A percentile compares a stretch with the other conserved stretches of the same genome.
phyloP scores from a whole-genome alignment of 2,329 filamentous ascomycete genomes.

The Colletotrichum noveboracense region DNA sequence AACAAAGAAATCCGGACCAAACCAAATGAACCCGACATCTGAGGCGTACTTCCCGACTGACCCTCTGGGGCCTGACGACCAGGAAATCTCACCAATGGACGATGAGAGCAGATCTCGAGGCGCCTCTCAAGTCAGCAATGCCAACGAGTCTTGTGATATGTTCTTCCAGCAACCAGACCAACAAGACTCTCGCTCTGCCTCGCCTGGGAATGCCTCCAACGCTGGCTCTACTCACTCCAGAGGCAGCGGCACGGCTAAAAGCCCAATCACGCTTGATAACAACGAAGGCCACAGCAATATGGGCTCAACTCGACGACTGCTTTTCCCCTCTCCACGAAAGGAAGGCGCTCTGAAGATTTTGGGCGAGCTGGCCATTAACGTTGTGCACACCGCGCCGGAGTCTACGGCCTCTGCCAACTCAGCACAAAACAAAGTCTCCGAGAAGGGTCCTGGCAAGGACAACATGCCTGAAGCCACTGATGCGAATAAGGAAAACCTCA shows the following conservation, averaged over 20 bases:
- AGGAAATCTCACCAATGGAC: conserved; percentile 4
- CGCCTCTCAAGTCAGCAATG: conserved; percentile 15
- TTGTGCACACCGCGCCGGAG: conserved; percentile 45
- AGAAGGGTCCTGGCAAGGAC: conserved; percentile 45
- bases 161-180: conserved; percentile 4
- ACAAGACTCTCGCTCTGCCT: neutral
- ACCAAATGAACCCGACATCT: conserved; percentile 51
- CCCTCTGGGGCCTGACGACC: conserved; percentile 46
- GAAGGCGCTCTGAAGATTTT: conserved; percentile 67
- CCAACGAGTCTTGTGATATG: conserved; percentile 4
- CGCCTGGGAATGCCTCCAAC: conserved; percentile 31
- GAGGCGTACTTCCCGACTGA: conserved; percentile 62
- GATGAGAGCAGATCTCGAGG: conserved; percentile 19
- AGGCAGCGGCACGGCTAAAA: conserved; percentile 60
- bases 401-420: conserved; percentile 32
- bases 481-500: conserved; percentile 55
- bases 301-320: conserved; percentile 68
- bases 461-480: neutral
- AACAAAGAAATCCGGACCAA: conserved; percentile 55
- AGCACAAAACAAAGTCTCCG: conserved; percentile 37
- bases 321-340: conserved; percentile 80
- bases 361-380: conserved; percentile 60
- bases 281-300: conserved; percentile 51
- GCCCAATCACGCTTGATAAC: conserved; percentile 60
- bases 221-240: conserved; percentile 58